Conservation (phyloP, 176 grass and related monocot genomes). For the Avena atlantica region DNA sequence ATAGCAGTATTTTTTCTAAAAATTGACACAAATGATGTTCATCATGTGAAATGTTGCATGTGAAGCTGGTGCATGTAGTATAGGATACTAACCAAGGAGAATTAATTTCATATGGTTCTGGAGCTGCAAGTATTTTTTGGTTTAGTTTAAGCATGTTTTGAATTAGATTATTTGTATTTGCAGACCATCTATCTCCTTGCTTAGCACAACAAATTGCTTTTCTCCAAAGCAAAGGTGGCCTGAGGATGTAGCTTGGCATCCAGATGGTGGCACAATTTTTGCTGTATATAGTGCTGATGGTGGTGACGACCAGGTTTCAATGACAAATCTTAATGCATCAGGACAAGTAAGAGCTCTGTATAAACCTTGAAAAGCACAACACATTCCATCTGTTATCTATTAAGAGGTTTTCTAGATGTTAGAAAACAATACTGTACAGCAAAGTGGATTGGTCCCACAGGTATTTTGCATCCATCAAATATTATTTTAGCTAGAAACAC, state of each 20-base stretch:
- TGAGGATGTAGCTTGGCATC: constrained; percentile 96
- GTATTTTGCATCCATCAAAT: no score
- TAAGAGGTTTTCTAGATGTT: constrained; percentile 37
- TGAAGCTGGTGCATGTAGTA: background rate
- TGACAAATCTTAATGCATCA: constrained; percentile 81
- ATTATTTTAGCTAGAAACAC: constrained; percentile 27
- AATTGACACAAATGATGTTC: background rate
- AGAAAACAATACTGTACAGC: background rate
- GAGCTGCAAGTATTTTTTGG: background rate
- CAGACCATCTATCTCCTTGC: constrained; percentile 67
- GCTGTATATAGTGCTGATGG: constrained; percentile 89
- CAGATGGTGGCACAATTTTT: constrained; percentile 82
- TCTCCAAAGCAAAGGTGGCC: constrained; percentile 98
- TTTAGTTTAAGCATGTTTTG: constrained; percentile 32
- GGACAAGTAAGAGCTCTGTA: constrained; percentile 73
- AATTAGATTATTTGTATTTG: constrained; percentile 47
- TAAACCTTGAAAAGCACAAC: constrained; percentile 33
- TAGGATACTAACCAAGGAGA: background rate
- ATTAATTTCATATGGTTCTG: constrained; percentile 18
- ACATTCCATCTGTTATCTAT: constrained; percentile 32
- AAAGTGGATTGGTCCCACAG: no score
- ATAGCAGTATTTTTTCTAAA: background rate
- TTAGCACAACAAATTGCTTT: constrained; percentile 80
- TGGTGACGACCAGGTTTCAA: constrained; percentile 84
- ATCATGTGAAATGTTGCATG: background rate